Evolutionary conservation across 164 flowering plant species (phyloP).

Genomic region (grape (Vitis vinifera)): ASM3070453v1 NC_081819.1:18553001-18553500

Average conservation of each 20-base stretch:
- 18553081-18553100: constrained; percentile 91
- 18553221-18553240: constrained; percentile 77
- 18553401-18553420: constrained; percentile 45
- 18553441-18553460: constrained; percentile 20
- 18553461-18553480: constrained; percentile 50
- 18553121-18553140: constrained; percentile 46
- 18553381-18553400: constrained; percentile 79
- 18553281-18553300: constrained; percentile 57
- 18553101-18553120: constrained; percentile 61
- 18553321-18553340: constrained; percentile 97
- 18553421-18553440: constrained; percentile 24
- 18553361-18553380: constrained; percentile 47
- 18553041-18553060: constrained; percentile 98
- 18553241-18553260: constrained; percentile 32
- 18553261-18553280: constrained; percentile 26
- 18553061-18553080: constrained; percentile 91
- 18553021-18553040: constrained; percentile 93
- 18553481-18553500: constrained; percentile 77
- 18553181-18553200: constrained; percentile 45
- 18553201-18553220: constrained; percentile 35
- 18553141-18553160: constrained; percentile 80
- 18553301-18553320: constrained; percentile 79
- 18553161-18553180: constrained; percentile 84
- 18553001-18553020: constrained; percentile 75
- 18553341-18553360: constrained; percentile 61